Percentiles rank a stretch among this genome's conserved stretches.
Conservation (phyloP, 2,329 filamentous ascomycete species). For the Fusarium sp. region DNA sequence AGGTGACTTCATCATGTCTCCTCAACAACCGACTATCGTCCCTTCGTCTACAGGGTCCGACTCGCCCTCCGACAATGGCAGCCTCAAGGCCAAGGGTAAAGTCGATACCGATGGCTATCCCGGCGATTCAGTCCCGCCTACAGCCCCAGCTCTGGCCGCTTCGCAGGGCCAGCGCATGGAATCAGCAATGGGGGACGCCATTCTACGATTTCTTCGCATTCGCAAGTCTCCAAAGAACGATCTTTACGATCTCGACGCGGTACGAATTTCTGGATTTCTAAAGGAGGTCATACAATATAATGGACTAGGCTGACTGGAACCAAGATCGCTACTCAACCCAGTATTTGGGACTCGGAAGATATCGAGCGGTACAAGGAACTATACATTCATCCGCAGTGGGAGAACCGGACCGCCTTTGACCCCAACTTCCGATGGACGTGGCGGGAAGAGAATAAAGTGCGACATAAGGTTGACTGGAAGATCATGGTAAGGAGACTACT, state of each 20-base stretch:
- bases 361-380: constrained; percentile 54
- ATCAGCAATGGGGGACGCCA: constrained; percentile 51
- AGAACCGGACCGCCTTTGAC: constrained; percentile 55
- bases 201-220: constrained; percentile 53
- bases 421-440: constrained; percentile 55
- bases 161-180: constrained; percentile 51
- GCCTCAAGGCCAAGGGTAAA: not conserved
- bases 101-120: not conserved
- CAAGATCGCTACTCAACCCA: constrained; percentile 55
- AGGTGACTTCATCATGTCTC: constrained; percentile 4
- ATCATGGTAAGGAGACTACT: constrained; percentile 51
- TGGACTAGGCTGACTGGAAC: constrained; percentile 23
- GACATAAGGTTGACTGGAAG: constrained; percentile 56
- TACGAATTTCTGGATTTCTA: not conserved
- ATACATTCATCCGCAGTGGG: constrained; percentile 56
- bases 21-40: not conserved
- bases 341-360: constrained; percentile 56
- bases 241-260: constrained; percentile 47
- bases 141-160: constrained; percentile 45
- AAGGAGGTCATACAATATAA: not conserved
- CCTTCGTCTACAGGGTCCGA: not conserved
- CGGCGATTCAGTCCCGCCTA: not conserved
- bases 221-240: constrained; percentile 50
- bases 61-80: constrained; percentile 15
- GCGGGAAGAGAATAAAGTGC: constrained; percentile 53